Evolutionary conservation across 345 rosid species (phyloP).

Genomic region (Eucalyptus tenuipes): DNA sequence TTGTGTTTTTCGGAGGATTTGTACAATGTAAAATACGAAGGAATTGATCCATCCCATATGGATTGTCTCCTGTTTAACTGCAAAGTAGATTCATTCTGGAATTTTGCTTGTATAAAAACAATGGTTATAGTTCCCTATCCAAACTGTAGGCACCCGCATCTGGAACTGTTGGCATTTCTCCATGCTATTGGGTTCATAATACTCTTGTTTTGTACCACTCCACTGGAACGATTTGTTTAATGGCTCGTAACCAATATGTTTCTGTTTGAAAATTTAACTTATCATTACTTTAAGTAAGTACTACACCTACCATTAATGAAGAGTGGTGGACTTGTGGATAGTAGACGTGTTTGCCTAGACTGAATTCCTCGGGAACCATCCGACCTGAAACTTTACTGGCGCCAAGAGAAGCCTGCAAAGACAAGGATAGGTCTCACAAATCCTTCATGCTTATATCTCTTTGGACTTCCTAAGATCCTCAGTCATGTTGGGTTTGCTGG

Average conservation of each 20-base stretch:
- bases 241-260: neutral
- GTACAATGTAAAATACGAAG: constrained; percentile 7
- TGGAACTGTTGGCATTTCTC: neutral
- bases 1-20: neutral
- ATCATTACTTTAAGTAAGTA: neutral
- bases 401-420: neutral
- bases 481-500: neutral
- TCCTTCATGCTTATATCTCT: neutral
- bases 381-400: neutral
- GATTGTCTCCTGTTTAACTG: neutral
- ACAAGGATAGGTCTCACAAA: neutral
- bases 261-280: neutral
- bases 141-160: neutral
- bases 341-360: neutral
- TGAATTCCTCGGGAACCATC: neutral
- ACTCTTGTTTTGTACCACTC: neutral
- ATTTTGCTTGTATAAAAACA: neutral
- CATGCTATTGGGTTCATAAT: neutral
- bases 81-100: neutral
- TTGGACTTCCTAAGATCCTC: neutral
- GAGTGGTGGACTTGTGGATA: neutral
- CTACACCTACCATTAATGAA: neutral
- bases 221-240: neutral
- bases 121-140: neutral
- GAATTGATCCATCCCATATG: constrained; percentile 5